Evolutionary conservation across 495 filamentous ascomycete species (phyloP).

Genomic region (Umbilicaria muhlenbergii): DNA sequence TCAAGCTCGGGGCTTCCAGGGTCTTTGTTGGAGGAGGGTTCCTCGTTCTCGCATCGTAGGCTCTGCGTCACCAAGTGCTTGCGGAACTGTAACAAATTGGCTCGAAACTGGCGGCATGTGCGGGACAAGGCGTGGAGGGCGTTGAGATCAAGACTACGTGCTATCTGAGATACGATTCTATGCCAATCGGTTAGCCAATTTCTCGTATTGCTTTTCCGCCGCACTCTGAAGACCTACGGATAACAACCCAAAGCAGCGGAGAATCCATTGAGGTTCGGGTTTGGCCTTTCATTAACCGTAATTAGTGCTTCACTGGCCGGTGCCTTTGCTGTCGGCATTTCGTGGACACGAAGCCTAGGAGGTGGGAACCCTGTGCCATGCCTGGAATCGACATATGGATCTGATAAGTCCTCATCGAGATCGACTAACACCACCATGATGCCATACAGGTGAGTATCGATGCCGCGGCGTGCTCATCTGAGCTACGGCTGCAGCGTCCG

Average conservation of each 20-base stretch:
- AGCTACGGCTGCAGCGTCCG: constrained; percentile 6
- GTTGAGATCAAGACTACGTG: constrained; percentile 65
- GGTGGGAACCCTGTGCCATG: constrained; percentile 12
- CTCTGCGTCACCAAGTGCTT: constrained; percentile 53
- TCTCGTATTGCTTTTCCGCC: constrained; percentile 8
- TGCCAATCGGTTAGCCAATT: constrained; percentile 5
- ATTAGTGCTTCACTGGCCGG: background rate
- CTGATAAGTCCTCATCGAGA: constrained; percentile 38
- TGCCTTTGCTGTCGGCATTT: background rate
- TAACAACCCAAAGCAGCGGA: constrained; percentile 74
- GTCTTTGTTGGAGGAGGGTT: background rate
- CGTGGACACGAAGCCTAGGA: constrained; percentile 1
- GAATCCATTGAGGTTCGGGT: constrained; percentile 54
- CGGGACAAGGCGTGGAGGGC: constrained; percentile 64
- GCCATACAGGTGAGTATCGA: constrained; percentile 9
- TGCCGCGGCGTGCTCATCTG: constrained; percentile 11
- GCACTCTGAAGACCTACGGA: constrained; percentile 42
- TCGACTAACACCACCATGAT: constrained; percentile 52
- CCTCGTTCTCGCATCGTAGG: constrained; percentile 63
- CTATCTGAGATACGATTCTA: constrained; percentile 65
- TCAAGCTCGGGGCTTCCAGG: constrained; percentile 15
- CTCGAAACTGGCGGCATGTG: constrained; percentile 66
- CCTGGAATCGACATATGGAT: constrained; percentile 24
- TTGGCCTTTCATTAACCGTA: constrained; percentile 25
- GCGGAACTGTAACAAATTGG: constrained; percentile 60